phyloP scores from a whole-genome alignment of 768 basidiomycete species.

The Mycena amicta region DNA sequence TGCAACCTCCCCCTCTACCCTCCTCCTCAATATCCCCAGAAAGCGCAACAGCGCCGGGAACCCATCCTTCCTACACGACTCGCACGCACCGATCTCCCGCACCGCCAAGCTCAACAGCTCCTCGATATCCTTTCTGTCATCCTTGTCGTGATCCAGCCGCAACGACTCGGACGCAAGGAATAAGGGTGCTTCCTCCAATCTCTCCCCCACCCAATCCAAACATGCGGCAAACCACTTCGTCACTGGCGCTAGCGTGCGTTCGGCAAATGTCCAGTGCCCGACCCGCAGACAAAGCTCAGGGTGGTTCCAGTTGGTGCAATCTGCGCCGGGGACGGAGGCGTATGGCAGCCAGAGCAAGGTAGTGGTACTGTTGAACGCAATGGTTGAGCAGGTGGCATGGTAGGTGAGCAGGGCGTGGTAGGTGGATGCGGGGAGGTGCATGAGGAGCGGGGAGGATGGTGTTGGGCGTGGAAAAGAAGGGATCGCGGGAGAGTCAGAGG shows the following conservation, averaged over 20 bases:
- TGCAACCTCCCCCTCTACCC: neutral
- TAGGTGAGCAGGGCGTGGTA: constrained; percentile 1
- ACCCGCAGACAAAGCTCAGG: neutral
- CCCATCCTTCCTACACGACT: neutral
- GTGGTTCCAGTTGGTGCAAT: neutral
- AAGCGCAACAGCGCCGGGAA: neutral
- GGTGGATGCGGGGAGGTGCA: neutral
- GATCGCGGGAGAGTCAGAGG: neutral
- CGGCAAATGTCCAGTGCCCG: constrained; percentile 2
- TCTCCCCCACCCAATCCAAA: neutral
- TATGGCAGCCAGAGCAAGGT: neutral
- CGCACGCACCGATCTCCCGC: neutral
- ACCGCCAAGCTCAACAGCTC: neutral
- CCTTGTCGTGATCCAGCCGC: no score
- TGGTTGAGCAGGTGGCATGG: neutral
- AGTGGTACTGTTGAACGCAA: neutral
- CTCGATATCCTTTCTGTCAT: neutral
- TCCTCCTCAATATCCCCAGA: neutral
- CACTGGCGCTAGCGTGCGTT: neutral
- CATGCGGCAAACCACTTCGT: neutral
- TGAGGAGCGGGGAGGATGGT: neutral
- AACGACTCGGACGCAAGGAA: neutral
- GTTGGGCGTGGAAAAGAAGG: neutral
- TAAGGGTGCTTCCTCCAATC: neutral
- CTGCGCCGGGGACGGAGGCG: neutral